Base-by-base conservation (phyloP, 2,329 filamentous ascomycete species). In the Graphilbum sp. region DNA sequence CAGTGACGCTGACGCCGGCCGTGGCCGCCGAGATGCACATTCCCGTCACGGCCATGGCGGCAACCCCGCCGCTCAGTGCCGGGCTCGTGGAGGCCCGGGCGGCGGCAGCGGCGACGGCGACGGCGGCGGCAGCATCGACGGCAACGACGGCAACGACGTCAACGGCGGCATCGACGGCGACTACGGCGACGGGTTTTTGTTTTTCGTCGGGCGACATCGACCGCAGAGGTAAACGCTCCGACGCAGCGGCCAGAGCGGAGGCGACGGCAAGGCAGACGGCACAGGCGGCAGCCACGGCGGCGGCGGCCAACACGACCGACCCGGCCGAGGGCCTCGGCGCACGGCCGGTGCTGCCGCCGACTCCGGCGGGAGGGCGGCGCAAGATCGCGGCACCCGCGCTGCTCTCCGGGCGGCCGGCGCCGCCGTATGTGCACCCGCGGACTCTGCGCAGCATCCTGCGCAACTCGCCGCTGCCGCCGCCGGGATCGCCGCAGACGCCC, bases 371-470 rank as follows among this genome's bases (percentile, higher is more conserved):
- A n/a, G n/a, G n/a, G n/a, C n/a, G n/a, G n/a, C n/a, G n/a, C n/a
- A n/a, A n/a, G n/a, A n/a, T n/a, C n/a, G n/a, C n/a, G n/a, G n/a
- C n/a, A n/a, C n/a, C n/a, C n/a, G n/a, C n/a, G n/a, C n/a, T n/a
- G n/a, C n/a, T n/a, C n/a, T n/a, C n/a, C n/a, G n/a, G n/a, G n/a
- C n/a, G n/a, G n/a, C n/a, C n/a, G n/a, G n/a, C n/a, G n/a, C 50
- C 64, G 3, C 74, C 74, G 2, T 78, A 79, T 47, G 67, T 60
- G 2, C 72, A 72, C 44, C 67, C 73, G 25, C 64, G 64, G 40
- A 59, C 62, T 32, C 63, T 78, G 10, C 73, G 69, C 51, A 76
- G 72, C 53, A 79, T 79, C 47, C 63, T 79, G 18, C 68, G 73
- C 38, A 79, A 79, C 59, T 79, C 74, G 5, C 74, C 74, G 16